Evolutionary conservation across 202 grass and related monocot genomes (phyloP), one percentile per base, ranked within the genome.

Genomic region (Panicum virgatum): DNA sequence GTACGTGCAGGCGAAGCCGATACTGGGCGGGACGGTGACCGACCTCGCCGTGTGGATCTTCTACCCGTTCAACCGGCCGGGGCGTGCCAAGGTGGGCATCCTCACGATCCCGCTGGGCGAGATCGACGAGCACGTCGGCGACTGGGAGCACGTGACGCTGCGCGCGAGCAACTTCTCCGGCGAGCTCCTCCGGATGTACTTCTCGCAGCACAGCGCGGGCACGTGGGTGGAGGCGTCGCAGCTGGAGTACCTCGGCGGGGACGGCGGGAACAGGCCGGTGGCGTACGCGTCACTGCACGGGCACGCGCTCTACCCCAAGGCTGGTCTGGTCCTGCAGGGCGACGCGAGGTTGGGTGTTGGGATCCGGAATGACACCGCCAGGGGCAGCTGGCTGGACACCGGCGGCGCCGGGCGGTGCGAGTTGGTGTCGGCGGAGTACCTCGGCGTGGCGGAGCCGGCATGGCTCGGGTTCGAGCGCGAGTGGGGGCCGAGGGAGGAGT

Each of bases 101-200:
- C 14, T 91, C 39, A 85, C 75, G 60, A 51, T 98, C 85, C 40
- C 77, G 23, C 88, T 98, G 2, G 88, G 92, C 20, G 57, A 72
- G 83, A 90, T 95, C 54, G 96, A 92, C 32, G 81, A 93, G 85
- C 96, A 98, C 79, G 82, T 91, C 36, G 96, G 96, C 29, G 96
- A 98, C 80, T 98, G 96, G 96, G 96, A 98, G 85, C 96, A 98
- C 83, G 23, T 93, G 15, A 98, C 96, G 42, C 77, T 98, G 14
- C 85, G 96, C 39, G 71, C 95, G 39, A 98, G 84, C 92, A 98
- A 98, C 76, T 95, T 98, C 69, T 85, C 48, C 8, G 90, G 96
- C 9, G 86, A 93, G 62, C 76, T 98, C 2, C 45, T 86, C 37
- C 73, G 76, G 64, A 56, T 91, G 7, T 98, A 91, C 73, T 81